Conservation (phyloP, 2,329 filamentous ascomycete genomes). For the Myriangium duriaei region DNA sequence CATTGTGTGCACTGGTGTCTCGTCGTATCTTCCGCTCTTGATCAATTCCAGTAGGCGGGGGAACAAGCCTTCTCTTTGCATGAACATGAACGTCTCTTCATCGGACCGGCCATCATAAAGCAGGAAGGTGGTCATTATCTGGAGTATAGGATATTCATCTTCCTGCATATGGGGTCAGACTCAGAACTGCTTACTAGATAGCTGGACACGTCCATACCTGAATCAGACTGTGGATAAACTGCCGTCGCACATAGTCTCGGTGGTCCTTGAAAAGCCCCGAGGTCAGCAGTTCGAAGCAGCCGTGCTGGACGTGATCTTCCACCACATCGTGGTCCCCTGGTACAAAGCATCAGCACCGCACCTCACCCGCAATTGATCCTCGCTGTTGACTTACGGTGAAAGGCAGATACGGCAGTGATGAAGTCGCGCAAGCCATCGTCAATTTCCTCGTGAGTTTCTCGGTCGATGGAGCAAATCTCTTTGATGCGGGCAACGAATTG, state of each 20-base stretch:
- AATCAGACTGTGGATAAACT: constrained; percentile 83
- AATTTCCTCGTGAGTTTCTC: constrained; percentile 51
- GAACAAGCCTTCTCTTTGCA: constrained; percentile 80
- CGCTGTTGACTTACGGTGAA: constrained; percentile 45
- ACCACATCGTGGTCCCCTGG: constrained; percentile 59
- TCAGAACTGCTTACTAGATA: too few species aligned
- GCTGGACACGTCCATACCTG: constrained; percentile 46
- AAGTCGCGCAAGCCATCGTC: constrained; percentile 80
- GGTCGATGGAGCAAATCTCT: constrained; percentile 41
- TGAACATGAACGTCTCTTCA: constrained; percentile 68
- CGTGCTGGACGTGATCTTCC: constrained; percentile 68
- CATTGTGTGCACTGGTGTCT: constrained; percentile 62
- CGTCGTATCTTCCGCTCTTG: constrained; percentile 47
- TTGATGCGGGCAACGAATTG: constrained; percentile 59
- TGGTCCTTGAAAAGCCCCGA: constrained; percentile 63
- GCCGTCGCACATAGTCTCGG: constrained; percentile 75
- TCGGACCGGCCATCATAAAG: constrained; percentile 74
- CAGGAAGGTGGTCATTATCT: constrained; percentile 71
- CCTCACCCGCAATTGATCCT: background rate
- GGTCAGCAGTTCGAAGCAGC: constrained; percentile 64
- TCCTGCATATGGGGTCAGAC: constrained; percentile 44
- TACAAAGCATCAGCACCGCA: constrained; percentile 14
- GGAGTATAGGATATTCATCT: constrained; percentile 67
- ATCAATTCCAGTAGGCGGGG: constrained; percentile 72
- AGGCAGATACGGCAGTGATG: constrained; percentile 62